Base-by-base conservation (phyloP, 1,139 yeast genomes). In the Hyphopichia khmerensis region DNA sequence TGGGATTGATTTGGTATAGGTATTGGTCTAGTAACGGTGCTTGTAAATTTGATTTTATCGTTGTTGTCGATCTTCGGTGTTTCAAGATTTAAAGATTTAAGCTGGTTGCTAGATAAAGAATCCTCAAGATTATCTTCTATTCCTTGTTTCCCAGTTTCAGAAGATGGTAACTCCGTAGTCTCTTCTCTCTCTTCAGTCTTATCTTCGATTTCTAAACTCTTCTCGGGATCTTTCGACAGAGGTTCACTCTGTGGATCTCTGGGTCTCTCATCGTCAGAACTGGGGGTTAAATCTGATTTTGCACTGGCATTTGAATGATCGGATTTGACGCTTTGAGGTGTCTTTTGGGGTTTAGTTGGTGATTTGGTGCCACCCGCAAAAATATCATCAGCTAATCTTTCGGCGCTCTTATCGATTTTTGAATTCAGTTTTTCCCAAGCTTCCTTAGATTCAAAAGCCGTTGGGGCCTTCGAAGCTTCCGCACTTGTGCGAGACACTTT, bases 351-450 rank as follows among this genome's bases (percentile, higher is more conserved):
- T 30, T 40, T 33, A 6, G 32, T 27, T n/a, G 38, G 49, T 35
- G 44, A 42, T 19, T 35, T 14, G 45, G 39, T 30, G 45, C 48
- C 36, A 8, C 36, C 33, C 2, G 60, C 53, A 48, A 72, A 72
- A 8, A 73, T 71, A 48, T 69, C 77, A 45, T 72, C 76, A 0
- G 64, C 77, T 40, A 73, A 56, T 43, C 59, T 64, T 43, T 64
- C 74, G 1, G 77, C 72, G 41, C 63, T 59, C 17, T 36, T 45
- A 35, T 58, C 58, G 10, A 53, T 53, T n/a, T 45, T 48, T 1
- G 53, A 41, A 15, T 50, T 41, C 34, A 40, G 47, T 8, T 36
- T 44, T 46, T 67, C 66, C 77, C 77, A 70, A 0, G 75, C 72
- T 44, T 71, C 76, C 39, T 63, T 64, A 40, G 51, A 57, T 29